Evolutionary conservation across 1,284 basidiomycete genomes (phyloP).

Genomic region (Sporisorium graminicola): DNA sequence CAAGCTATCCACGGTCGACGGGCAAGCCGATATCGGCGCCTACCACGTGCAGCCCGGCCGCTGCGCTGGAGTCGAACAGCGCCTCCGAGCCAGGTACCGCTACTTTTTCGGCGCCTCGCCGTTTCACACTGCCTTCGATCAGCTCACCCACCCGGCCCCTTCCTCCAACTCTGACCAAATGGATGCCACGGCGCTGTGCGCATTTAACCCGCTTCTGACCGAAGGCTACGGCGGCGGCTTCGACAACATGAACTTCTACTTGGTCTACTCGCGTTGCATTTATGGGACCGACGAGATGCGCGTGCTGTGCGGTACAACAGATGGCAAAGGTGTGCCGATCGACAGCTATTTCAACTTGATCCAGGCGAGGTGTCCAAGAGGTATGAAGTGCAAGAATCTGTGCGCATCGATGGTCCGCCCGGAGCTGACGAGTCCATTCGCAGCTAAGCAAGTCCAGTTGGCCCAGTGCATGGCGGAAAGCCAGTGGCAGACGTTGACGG

Average conservation of each 20-base stretch:
- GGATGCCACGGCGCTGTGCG: conserved; percentile 28
- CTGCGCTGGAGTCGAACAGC: conserved; percentile 20
- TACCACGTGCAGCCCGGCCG: conserved; percentile 42
- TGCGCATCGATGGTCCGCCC: conserved; percentile 30
- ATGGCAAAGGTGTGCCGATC: conserved; percentile 17
- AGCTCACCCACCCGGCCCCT: neutral
- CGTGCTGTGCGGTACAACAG: conserved; percentile 22
- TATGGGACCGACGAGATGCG: conserved; percentile 27
- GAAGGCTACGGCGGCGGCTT: conserved; percentile 33
- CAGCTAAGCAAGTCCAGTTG: conserved; percentile 32
- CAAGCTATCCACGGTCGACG: conserved; percentile 20
- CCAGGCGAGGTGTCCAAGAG: conserved; percentile 23
- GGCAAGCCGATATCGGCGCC: conserved; percentile 32
- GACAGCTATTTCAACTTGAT: conserved; percentile 11
- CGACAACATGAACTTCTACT: conserved; percentile 20
- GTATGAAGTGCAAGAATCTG: conserved; percentile 36
- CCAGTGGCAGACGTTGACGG: conserved; percentile 21
- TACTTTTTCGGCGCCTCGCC: conserved; percentile 15
- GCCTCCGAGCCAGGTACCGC: conserved; percentile 14
- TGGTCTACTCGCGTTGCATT: conserved; percentile 32
- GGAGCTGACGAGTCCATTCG: conserved; percentile 16
- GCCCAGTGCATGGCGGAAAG: conserved; percentile 21
- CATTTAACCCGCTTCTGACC: conserved; percentile 27
- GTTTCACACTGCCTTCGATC: conserved; percentile 17
- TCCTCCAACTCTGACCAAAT: conserved; percentile 9